Evolutionary conservation across 768 basidiomycete genomes (phyloP).

Genomic region (Lentinula sp.): DNA sequence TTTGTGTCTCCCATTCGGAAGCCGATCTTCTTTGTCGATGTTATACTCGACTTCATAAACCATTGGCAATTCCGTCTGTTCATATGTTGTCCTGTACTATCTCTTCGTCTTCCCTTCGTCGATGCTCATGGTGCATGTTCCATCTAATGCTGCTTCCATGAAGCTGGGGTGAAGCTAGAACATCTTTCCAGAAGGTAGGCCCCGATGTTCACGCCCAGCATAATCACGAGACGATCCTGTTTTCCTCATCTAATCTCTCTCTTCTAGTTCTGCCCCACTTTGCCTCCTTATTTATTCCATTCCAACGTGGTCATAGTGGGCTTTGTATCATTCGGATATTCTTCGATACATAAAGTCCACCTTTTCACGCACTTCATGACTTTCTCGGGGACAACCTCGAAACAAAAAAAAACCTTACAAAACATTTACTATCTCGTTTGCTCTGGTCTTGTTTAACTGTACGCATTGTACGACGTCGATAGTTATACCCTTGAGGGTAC

Average conservation of each 20-base stretch:
- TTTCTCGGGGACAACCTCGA: conserved; percentile 15
- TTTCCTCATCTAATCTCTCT: background rate
- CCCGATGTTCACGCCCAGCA: background rate
- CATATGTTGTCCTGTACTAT: background rate
- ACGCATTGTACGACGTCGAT: conserved; percentile 14
- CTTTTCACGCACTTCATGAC: conserved; percentile 11
- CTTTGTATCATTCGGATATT: conserved; percentile 1
- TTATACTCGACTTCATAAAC: conserved; percentile 6
- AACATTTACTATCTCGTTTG: conserved; percentile 11
- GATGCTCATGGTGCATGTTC: background rate
- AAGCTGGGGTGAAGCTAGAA: background rate
- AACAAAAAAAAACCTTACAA: conserved; percentile 2
- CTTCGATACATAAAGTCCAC: background rate
- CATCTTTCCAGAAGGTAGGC: background rate
- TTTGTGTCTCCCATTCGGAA: conserved; percentile 30
- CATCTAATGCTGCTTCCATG: background rate
- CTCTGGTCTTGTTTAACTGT: conserved; percentile 7
- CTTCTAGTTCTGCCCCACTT: background rate
- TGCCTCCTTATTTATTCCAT: conserved; percentile 5
- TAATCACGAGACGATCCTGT: background rate
- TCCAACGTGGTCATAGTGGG: background rate
- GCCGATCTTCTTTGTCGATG: conserved; percentile 14
- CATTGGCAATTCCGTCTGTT: conserved; percentile 1
- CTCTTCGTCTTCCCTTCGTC: background rate
- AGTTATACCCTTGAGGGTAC: conserved; percentile 16